phyloP scores from a whole-genome alignment of 768 basidiomycete species.

The Serendipita indica region DNA sequence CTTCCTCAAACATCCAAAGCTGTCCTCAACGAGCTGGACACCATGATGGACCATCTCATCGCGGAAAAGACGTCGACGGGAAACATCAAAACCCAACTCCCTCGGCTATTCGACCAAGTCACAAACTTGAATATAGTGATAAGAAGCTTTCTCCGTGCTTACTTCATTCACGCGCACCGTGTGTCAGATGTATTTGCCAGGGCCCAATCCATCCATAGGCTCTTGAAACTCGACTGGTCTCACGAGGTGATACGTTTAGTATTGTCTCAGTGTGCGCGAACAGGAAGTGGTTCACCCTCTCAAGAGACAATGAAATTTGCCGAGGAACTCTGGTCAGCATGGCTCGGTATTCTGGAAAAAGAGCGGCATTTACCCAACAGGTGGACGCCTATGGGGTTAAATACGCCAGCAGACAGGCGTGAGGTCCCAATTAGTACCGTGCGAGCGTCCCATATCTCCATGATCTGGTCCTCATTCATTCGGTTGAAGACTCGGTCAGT shows the following conservation, averaged over 20 bases:
- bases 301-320: conserved; percentile 36
- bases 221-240: conserved; percentile 31
- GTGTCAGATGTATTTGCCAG: conserved; percentile 50
- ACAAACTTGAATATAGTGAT: conserved; percentile 9
- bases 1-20: neutral
- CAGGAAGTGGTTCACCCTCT: neutral
- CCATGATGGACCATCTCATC: conserved; percentile 50
- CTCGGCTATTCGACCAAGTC: conserved; percentile 47
- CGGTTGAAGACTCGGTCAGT: conserved; percentile 47
- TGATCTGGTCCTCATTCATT: conserved; percentile 61
- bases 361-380: neutral
- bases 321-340: conserved; percentile 50
- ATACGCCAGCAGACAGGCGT: neutral
- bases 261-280: conserved; percentile 12
- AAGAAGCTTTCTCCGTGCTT: conserved; percentile 58
- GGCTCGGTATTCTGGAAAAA: conserved; percentile 25
- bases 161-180: conserved; percentile 41
- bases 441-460: conserved; percentile 20
- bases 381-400: conserved; percentile 26
- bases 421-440: neutral
- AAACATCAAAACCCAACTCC: neutral
- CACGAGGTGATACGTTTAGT: neutral
- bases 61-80: conserved; percentile 11
- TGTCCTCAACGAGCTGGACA: conserved; percentile 48
- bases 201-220: conserved; percentile 40